Percentiles rank a stretch among this genome's conserved stretches.
phyloP scores from a whole-genome alignment of 768 basidiomycete genomes.

The Kwoniella sp. region DNA sequence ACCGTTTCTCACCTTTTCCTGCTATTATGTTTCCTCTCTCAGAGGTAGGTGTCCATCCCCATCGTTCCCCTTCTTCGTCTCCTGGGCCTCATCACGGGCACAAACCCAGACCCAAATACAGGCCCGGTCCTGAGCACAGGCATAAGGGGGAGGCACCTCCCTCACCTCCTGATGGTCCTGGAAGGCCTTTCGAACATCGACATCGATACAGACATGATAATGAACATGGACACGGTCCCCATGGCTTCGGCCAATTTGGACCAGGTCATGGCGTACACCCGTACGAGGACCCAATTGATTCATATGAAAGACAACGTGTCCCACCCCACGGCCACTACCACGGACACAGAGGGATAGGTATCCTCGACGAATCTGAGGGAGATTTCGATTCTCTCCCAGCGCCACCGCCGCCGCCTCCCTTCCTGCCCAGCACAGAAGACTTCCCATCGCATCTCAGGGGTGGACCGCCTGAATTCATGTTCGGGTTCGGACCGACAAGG shows the following conservation, averaged over 20 bases:
- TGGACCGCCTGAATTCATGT: neutral
- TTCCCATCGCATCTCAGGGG: neutral
- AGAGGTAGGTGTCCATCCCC: neutral
- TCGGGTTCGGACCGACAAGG: neutral
- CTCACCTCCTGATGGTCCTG: neutral
- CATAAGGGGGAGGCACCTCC: neutral
- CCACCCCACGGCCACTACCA: neutral
- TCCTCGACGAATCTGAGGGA: neutral
- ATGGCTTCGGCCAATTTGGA: neutral
- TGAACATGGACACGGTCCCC: neutral
- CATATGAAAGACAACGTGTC: no score
- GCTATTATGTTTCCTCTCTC: neutral
- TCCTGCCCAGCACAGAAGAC: neutral
- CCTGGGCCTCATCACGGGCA: no score
- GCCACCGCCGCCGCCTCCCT: neutral
- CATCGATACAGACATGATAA: neutral
- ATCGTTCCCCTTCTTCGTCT: neutral
- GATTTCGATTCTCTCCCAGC: neutral
- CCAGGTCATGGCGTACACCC: neutral
- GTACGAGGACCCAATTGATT: no score
- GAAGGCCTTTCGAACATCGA: neutral
- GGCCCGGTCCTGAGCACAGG: neutral
- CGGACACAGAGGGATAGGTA: neutral
- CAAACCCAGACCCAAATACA: no score
- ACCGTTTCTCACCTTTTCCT: neutral